Evolutionary conservation across 257 asterid species (phyloP), one percentile per base, ranked within the genome.

Genomic region (Paraleonurus japonicus): DNA sequence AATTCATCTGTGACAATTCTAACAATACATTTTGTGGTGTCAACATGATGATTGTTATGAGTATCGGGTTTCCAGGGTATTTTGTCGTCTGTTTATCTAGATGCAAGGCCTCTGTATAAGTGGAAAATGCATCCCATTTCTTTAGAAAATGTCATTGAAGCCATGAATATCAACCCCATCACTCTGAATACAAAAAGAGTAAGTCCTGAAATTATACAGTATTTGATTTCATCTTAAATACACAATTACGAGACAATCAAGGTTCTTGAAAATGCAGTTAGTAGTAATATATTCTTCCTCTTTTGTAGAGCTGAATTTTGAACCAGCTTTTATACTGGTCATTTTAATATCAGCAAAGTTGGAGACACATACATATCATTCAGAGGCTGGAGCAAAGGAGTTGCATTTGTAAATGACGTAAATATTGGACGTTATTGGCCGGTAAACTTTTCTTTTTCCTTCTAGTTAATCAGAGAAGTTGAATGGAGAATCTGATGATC

Each of bases 361-460:
- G 45, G 80, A 35, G 99, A 94, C 81, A 91, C 99, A 7, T 94
- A 81, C 74, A 58, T 94, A 47, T 94, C 99, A 7, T 85, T 94
- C 69, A 75, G 74, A 69, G 97, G 93, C 74, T 94, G 99, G 99
- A 83, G 92, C 30, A 94, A 91, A 80, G 99, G 99, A 68, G 70
- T 91, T 75, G 93, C 91, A 16, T 88, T 89, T 69, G 82, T 94
- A 30, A 94, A 94, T 59, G 89, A 76, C 7, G 80, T 83, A 58
- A 91, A 88, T 69, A 59, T 94, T 11, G 99, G 99, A 28, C 86
- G 99, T 28, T 94, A 78, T 76, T 94, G 99, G 99, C 96, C 96
- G 89, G 97, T 94, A 94, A 37, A 22, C 1, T 10, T 1, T 33
- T 24, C 26, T 20, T 60, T 27, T 65, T 1, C 13, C n/a, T 63